Evolutionary conservation across 2,329 filamentous ascomycete genomes (phyloP).

Genomic region (Mycosphaerelloides madeirae): DNA sequence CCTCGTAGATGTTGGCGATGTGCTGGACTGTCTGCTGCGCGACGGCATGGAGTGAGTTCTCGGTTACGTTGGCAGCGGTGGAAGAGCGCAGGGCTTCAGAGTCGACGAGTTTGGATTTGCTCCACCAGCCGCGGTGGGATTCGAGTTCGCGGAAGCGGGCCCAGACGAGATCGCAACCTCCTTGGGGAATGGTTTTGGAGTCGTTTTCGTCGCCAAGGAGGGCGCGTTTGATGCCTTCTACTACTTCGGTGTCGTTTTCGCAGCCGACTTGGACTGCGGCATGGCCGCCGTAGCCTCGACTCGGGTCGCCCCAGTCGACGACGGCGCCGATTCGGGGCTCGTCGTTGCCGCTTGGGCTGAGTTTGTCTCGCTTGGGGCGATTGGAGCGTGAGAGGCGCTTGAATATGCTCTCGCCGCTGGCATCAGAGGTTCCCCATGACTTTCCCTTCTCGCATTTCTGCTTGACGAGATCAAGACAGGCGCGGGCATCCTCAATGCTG

Average conservation of each 20-base stretch:
- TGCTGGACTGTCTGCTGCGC: constrained; percentile 48
- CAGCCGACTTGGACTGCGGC: constrained; percentile 55
- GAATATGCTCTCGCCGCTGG: constrained; percentile 82
- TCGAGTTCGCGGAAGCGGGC: constrained; percentile 59
- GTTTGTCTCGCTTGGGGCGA: constrained; percentile 40
- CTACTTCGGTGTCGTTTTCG: constrained; percentile 53
- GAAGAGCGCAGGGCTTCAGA: constrained; percentile 30
- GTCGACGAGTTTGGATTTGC: constrained; percentile 43
- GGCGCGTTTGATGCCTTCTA: constrained; percentile 51
- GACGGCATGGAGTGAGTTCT: constrained; percentile 38
- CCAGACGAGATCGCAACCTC: constrained; percentile 60
- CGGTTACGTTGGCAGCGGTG: constrained; percentile 13
- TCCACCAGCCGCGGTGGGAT: constrained; percentile 57
- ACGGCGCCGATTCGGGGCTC: constrained; percentile 62
- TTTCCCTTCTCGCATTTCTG: constrained; percentile 94
- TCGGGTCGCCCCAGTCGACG: constrained; percentile 84
- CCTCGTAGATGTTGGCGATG: constrained; percentile 51
- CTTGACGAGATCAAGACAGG: constrained; percentile 88
- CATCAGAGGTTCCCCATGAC: constrained; percentile 74
- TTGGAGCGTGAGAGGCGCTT: constrained; percentile 59
- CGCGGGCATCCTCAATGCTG: constrained; percentile 85
- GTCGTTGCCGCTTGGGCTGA: constrained; percentile 34
- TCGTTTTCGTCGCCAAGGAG: constrained; percentile 42
- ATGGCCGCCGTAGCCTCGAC: constrained; percentile 54
- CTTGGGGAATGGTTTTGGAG: constrained; percentile 40